phyloP scores from a whole-genome alignment of 805 yeast species.

The Zygoascus tannicola region DNA sequence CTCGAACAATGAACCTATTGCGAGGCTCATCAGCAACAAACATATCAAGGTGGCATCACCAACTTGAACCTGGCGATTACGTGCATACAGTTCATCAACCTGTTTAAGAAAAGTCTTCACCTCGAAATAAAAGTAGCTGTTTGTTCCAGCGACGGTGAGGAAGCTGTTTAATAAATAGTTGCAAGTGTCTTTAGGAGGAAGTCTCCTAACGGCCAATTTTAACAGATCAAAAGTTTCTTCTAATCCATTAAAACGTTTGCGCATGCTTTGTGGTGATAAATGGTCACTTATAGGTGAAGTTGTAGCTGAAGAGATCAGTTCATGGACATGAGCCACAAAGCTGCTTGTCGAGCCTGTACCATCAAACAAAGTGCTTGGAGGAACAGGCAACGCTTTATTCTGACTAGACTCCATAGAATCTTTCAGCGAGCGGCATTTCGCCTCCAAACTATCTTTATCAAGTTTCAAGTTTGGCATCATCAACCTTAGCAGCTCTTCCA shows the following conservation, averaged over 20 bases:
- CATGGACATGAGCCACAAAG: constrained; percentile 4
- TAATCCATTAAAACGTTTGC: background rate
- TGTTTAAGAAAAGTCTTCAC: background rate
- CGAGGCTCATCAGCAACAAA: background rate
- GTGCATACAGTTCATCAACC: background rate
- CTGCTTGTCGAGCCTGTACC: background rate
- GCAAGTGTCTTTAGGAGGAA: background rate
- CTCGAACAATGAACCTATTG: background rate
- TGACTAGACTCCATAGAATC: background rate
- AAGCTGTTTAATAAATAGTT: background rate
- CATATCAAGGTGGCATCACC: constrained; percentile 1
- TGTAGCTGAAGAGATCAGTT: background rate
- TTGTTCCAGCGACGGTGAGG: background rate
- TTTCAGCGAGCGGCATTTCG: background rate
- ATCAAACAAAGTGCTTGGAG: background rate
- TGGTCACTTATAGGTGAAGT: background rate
- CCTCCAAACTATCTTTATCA: background rate
- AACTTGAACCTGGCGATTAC: background rate
- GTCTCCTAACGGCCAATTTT: constrained; percentile 1
- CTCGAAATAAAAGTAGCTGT: constrained; percentile 5
- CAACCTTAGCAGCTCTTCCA: background rate
- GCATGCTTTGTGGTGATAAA: background rate
- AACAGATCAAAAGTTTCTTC: background rate
- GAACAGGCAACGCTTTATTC: background rate
- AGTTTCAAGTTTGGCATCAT: background rate